Base-by-base conservation (phyloP, 2,329 filamentous ascomycete species). In the Aspergillus amoenus region DNA sequence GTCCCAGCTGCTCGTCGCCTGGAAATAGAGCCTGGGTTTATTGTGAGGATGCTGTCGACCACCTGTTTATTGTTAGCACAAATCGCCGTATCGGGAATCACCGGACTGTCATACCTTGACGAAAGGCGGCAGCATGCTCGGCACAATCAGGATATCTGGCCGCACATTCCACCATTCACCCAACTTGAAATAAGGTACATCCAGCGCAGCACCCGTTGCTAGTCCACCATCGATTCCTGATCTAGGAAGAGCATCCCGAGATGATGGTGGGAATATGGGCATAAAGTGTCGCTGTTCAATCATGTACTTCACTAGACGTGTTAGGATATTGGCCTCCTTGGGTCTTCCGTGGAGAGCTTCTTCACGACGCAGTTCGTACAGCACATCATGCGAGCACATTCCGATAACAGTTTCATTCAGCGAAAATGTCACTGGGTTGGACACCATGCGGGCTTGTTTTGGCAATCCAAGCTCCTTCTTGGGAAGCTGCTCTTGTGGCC, bases 201-300 rank as follows among this genome's bases (percentile, higher is more conserved):
- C 94, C 51, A 97, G 72, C 79, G 88, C 87, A 0, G 91, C 86
- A 0, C 93, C 93, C 0, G 89, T 87, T 4, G 84, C 85, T 39
- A 84, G 66, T 1, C 82, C 84, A 57, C 83, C 81, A 17, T 78
- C 80, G 2, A 82, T 84, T 1, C 86, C 86, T 1, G 85, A 85
- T 70, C 83, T 88, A 30, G 88, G 86, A 55, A 91, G 76, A 63
- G 79, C 84, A 56, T 84, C 81, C 48, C 92, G 82, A 50, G 89
- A 86, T 12, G 87, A 82, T 0, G 93, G 87, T 5, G 94, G 94
- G 69, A 93, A 97, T 1, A 97, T 76, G 0, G 94, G 94, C 67
- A 91, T 91, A 74, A 93, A 97, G 69, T 94, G 92, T 6, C 93
- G 81, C 76, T 97, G 94, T 74, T 96, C 89, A 56, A 99, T 84